phyloP scores from a whole-genome alignment of 164 flowering plant genomes.

The Platanus orientalis region DNA sequence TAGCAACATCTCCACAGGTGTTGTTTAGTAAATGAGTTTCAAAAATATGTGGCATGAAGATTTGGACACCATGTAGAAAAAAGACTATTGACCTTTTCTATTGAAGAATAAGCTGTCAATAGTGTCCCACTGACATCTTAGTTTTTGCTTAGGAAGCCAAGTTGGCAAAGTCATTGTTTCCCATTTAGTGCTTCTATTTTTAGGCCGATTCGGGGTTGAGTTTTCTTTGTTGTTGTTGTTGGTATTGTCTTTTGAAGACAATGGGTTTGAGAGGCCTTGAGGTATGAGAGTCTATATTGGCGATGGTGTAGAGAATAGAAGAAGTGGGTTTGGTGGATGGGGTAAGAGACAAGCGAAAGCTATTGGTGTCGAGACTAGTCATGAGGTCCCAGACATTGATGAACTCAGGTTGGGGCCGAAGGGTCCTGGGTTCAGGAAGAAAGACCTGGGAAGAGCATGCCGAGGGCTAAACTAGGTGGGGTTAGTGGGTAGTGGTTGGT shows the following conservation, averaged over 20 bases:
- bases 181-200: too few relatives aligned
- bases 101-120: too few relatives aligned
- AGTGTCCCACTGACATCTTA: too few relatives aligned
- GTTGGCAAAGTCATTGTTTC: too few relatives aligned
- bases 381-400: slow-evolving; percentile 96
- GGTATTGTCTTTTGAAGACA: slow-evolving; percentile 9
- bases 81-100: too few relatives aligned
- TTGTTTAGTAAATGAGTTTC: too few relatives aligned
- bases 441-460: slow-evolving; percentile 25
- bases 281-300: too few relatives aligned
- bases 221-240: slow-evolving; percentile 35
- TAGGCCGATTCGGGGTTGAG: slow-evolving; percentile 25
- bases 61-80: too few relatives aligned
- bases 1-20: too few relatives aligned
- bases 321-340: slow-evolving; percentile 5
- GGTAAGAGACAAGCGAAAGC: slow-evolving; percentile 21
- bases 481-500: slow-evolving; percentile 23
- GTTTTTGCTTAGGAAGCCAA: too few relatives aligned
- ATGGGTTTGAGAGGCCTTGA: slow-evolving; percentile 20
- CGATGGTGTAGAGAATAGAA: slow-evolving; percentile 19
- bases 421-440: slow-evolving; percentile 31
- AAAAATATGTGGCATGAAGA: too few relatives aligned
- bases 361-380: slow-evolving; percentile 76
- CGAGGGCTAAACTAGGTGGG: slow-evolving; percentile 34
- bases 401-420: slow-evolving; percentile 47